Conservation (phyloP, 1,284 basidiomycete species). For the Tilletiopsis washingtonensis region DNA sequence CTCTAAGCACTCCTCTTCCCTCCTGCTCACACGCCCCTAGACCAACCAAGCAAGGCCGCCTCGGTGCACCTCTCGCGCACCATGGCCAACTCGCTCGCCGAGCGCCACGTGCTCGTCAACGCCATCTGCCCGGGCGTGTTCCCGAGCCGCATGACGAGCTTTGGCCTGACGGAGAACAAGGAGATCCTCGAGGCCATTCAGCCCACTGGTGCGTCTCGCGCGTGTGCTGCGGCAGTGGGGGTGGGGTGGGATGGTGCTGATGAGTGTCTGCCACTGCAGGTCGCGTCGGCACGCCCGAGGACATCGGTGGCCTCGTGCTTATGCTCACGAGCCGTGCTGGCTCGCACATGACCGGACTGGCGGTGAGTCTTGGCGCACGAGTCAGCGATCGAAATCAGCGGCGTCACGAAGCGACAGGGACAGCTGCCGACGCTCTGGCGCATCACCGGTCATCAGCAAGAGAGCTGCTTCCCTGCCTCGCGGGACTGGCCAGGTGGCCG, state of each 20-base stretch:
- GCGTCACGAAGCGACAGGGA: too few species aligned
- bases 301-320: conserved; percentile 66
- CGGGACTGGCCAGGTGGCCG: too few species aligned
- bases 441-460: too few species aligned
- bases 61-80: conserved; percentile 72
- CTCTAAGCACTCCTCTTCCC: background rate
- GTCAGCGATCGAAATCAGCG: too few species aligned
- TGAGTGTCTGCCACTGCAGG: conserved; percentile 9
- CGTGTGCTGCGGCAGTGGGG: background rate
- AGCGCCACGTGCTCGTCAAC: conserved; percentile 57
- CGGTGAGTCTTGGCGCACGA: too few species aligned
- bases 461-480: too few species aligned
- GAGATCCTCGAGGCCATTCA: conserved; percentile 37
- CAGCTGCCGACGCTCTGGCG: too few species aligned
- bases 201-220: conserved; percentile 24
- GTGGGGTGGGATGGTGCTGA: background rate
- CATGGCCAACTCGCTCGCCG: conserved; percentile 63
- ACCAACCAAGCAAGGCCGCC: conserved; percentile 59
- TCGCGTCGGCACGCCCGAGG: conserved; percentile 61
- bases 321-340: conserved; percentile 66
- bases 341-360: conserved; percentile 63
- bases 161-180: conserved; percentile 56
- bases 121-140: conserved; percentile 68
- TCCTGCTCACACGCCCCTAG: conserved; percentile 3
- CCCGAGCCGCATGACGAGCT: conserved; percentile 79